Conservation (phyloP, 495 filamentous ascomycete genomes). For the Sabuloglossum arenarium region DNA sequence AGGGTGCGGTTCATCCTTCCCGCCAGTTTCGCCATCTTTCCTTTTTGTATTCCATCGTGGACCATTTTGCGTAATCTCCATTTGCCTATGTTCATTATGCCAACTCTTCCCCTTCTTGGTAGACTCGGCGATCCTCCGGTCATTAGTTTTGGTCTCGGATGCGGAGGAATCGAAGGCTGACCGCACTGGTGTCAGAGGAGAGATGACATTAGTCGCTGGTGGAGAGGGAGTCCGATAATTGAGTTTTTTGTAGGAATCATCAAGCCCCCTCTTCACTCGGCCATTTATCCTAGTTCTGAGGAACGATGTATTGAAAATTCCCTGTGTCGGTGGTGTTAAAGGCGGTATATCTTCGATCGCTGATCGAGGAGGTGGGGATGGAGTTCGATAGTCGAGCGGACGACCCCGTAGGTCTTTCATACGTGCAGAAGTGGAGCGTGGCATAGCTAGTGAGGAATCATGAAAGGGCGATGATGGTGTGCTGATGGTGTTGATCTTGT, state of each 20-base stretch:
- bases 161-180: background rate
- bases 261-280: background rate
- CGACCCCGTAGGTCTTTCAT: background rate
- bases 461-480: background rate
- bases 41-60: background rate
- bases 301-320: background rate
- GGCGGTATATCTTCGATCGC: constrained; percentile 5
- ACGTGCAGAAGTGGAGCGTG: background rate
- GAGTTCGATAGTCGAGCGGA: constrained; percentile 1
- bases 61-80: background rate
- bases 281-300: background rate
- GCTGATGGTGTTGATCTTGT: background rate
- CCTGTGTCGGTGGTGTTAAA: background rate
- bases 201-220: constrained; percentile 3
- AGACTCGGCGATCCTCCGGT: background rate
- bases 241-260: background rate
- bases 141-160: background rate
- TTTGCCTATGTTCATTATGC: background rate
- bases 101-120: background rate
- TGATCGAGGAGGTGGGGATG: constrained; percentile 3
- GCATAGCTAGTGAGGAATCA: background rate
- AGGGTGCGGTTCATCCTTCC: background rate
- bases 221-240: constrained; percentile 4
- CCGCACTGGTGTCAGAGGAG: background rate
- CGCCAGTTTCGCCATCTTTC: background rate